Base-by-base conservation (phyloP, 2,329 filamentous ascomycete genomes). In the Dactylellina drechsleri region DNA sequence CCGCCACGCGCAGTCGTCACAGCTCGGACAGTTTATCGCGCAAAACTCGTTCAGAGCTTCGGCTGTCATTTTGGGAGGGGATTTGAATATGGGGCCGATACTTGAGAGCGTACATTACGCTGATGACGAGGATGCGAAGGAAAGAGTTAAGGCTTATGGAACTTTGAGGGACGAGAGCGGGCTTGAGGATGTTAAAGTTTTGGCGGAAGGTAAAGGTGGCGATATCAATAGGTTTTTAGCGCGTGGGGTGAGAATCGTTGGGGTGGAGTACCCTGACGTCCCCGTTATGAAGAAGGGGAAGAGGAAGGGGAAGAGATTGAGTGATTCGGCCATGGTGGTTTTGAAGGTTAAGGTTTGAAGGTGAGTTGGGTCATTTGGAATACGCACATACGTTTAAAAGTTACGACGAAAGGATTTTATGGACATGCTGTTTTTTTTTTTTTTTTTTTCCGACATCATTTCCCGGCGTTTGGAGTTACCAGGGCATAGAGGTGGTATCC, bases 141-240 rank as follows among this genome's bases (percentile, higher is more conserved):
- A 74, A 49, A 65, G 70, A 53, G 70, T 74, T 6, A 66, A 66
- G 16, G 70, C 70, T 20, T 74, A 74, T 28, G 43, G 70, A 16
- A 59, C 13, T 10, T 49, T 74, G 13, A 67, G 54, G 36, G 70
- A 74, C 6, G 57, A 67, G 40, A 74, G 70, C 16, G 70, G 70
- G 7, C 7, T 74, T 28, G 70, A 74, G 5, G 70, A 74, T 20
- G 70, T 74, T 12, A 74, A 74, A 23, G 70, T 74, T 20, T 43
- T 74, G 13, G 70, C 62, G 7, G 62, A 74, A 10, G 70, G 62
- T 40, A 74, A 74, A 36, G 70, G 70, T 18, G 70, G 70, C 16
- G 70, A 74, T 67, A 74, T 74, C 20, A 74, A 74, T 54, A 50
- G 70, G 23, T 74, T 74, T 59, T n/a, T 74, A 18, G 50, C 70